Evolutionary conservation across 306 rosid genomes (phyloP).

Genomic region (Alnus glutinosa): DNA sequence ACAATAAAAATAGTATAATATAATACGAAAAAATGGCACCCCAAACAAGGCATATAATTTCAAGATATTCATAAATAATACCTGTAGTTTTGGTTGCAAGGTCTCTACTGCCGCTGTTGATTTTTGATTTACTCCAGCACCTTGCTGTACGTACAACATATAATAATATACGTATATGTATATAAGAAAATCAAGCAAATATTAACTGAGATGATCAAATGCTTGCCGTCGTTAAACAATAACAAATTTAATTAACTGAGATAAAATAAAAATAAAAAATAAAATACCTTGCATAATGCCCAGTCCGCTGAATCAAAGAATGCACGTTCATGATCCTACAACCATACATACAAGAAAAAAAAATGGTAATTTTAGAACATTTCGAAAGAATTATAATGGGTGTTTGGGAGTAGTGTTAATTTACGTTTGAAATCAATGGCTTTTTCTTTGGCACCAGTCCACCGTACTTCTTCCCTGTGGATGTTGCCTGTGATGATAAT

Average conservation of each 20-base stretch:
- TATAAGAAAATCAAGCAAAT: no score
- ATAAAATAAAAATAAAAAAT: not conserved
- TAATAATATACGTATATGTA: not conserved
- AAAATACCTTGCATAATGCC: conserved; percentile 91
- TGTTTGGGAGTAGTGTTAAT: not conserved
- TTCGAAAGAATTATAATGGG: not conserved
- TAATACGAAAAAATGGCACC: no score
- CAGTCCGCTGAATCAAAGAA: conserved; percentile 97
- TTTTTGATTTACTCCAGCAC: conserved; percentile 69
- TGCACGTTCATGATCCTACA: conserved; percentile 82
- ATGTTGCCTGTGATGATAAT: conserved; percentile 36
- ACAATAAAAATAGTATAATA: no score
- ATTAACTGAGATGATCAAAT: conserved; percentile 14
- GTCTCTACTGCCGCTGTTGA: conserved; percentile 75
- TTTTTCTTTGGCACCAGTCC: conserved; percentile 84
- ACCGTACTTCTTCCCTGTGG: conserved; percentile 68
- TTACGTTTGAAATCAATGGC: conserved; percentile 90
- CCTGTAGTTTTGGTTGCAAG: conserved; percentile 81
- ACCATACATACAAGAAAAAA: not conserved
- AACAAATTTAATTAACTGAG: not conserved
- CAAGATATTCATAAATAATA: conserved; percentile 5
- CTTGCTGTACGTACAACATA: conserved; percentile 55
- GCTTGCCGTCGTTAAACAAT: no score
- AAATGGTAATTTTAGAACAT: not conserved
- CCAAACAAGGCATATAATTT: no score